A percentile compares a stretch with the other conserved stretches of the same genome.
phyloP scores from a whole-genome alignment of 306 rosid genomes.

The Echinosophora koreensis region DNA sequence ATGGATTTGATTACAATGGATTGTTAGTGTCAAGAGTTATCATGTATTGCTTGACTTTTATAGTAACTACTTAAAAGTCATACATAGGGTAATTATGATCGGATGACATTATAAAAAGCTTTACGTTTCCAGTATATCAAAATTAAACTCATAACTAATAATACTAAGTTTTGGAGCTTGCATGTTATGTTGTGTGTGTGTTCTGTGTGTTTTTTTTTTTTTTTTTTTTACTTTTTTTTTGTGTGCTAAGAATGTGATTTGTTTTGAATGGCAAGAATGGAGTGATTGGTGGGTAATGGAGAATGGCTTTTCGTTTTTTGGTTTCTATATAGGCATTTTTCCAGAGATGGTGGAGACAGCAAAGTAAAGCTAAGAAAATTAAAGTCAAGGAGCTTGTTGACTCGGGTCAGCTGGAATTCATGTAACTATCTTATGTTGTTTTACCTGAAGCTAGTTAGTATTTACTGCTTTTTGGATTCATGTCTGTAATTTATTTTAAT shows the following conservation, averaged over 20 bases:
- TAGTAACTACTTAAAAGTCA: too few relatives aligned
- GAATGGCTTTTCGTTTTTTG: background rate
- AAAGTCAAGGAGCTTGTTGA: slow-evolving; percentile 77
- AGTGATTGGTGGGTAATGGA: background rate
- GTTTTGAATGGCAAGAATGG: slow-evolving; percentile 3
- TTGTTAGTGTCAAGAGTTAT: too few relatives aligned
- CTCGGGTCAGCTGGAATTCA: slow-evolving; percentile 88
- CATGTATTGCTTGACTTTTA: too few relatives aligned
- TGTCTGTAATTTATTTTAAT: slow-evolving; percentile 14
- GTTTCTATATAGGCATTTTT: slow-evolving; percentile 67
- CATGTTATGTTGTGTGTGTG: background rate
- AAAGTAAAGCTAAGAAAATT: slow-evolving; percentile 63
- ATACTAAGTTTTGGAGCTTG: background rate
- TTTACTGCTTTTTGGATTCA: background rate
- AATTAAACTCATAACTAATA: too few relatives aligned
- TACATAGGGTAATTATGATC: too few relatives aligned
- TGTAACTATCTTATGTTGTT: slow-evolving; percentile 54
- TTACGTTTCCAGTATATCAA: too few relatives aligned
- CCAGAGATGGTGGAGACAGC: slow-evolving; percentile 94
- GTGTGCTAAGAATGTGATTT: background rate
- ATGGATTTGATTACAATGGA: too few relatives aligned
- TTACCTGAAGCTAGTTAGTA: slow-evolving; percentile 17
- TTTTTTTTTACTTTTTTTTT: background rate
- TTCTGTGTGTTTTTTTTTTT: background rate
- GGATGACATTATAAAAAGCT: too few relatives aligned